These are phyloP conservation scores for Glycine latifolia DNA, from an alignment of 306 rosid genomes.

Conservation along the genomic window DNA sequence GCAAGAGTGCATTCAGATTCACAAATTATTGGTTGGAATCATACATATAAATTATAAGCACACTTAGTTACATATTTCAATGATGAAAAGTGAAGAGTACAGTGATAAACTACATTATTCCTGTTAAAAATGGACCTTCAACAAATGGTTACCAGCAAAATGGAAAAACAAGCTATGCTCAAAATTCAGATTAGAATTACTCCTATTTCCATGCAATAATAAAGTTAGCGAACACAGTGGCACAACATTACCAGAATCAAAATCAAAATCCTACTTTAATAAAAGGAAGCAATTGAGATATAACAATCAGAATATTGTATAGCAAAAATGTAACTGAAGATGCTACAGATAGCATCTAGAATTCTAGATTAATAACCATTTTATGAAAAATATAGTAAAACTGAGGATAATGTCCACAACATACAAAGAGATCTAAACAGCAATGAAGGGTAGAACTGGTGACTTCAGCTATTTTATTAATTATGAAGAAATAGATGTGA, in stretches of 20 bases:
- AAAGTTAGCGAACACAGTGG: conserved; percentile 14
- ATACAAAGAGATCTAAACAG: too few relatives aligned
- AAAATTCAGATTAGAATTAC: conserved; percentile 14
- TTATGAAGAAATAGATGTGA: not conserved
- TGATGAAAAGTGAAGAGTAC: not conserved
- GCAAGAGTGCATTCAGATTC: conserved; percentile 7
- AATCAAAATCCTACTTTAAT: not conserved
- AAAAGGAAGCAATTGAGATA: not conserved
- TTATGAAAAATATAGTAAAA: conserved; percentile 16
- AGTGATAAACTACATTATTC: not conserved
- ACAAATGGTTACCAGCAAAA: not conserved
- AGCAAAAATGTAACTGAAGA: not conserved
- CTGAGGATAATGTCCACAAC: not conserved
- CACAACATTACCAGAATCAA: not conserved
- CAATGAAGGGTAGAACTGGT: not conserved
- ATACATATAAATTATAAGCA: not conserved
- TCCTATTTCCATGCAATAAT: conserved; percentile 15
- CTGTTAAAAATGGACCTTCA: conserved; percentile 22
- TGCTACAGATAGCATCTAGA: not conserved
- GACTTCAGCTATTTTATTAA: conserved; percentile 2
- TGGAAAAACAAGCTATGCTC: not conserved
- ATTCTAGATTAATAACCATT: conserved; percentile 2
- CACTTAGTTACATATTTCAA: not conserved
- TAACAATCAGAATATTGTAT: conserved; percentile 21
- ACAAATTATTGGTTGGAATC: not conserved